Base-by-base conservation (phyloP, 1,139 yeast genomes). In the Blastobotrys persicus region DNA sequence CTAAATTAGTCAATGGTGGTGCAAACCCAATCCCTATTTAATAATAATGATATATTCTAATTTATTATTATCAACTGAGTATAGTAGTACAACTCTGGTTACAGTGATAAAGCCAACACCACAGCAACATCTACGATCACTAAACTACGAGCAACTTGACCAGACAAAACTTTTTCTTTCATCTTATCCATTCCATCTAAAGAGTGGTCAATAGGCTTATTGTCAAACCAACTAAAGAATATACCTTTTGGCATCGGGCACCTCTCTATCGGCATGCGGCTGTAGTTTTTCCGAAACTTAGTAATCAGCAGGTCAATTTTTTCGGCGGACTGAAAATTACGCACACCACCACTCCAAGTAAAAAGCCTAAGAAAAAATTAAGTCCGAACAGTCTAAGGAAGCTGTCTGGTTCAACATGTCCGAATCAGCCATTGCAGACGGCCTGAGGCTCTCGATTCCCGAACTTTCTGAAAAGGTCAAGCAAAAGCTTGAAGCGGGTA, bases 1-100 rank as follows among this genome's bases (percentile, higher is more conserved):
- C 96, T 1, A 85, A 87, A 60, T 95, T 96, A 0, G 89, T 85
- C 1, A 82, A 81, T 42, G 38, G 44, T 41, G 79, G 76, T 33
- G 82, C 88, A 0, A 89, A 92, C 0, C 70, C 88, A 53, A 71
- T 87, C 12, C 72, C 41, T 5, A 23, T 23, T 23, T 23, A 9
- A 23, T 23, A 6, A 9, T 23, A 23, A 9, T 23, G 28, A 23
- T 23, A 23, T 23, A 23, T 23, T n/a, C 28, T 23, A 23, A 23
- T 6, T 23, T 23, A 23, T 23, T 23, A 23, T 23, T 23, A 23
- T 9, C 5, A 23, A 23, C 28, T 23, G n/a, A n/a, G n/a, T n/a
- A n/a, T n/a, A n/a, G n/a, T n/a, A n/a, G n/a, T n/a, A n/a, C n/a
- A n/a, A n/a, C n/a, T n/a, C n/a, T n/a, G n/a, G n/a, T n/a, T n/a